Evolutionary conservation across 2,329 filamentous ascomycete species (phyloP).

Genomic region (Nigrograna mackinnonii): DNA sequence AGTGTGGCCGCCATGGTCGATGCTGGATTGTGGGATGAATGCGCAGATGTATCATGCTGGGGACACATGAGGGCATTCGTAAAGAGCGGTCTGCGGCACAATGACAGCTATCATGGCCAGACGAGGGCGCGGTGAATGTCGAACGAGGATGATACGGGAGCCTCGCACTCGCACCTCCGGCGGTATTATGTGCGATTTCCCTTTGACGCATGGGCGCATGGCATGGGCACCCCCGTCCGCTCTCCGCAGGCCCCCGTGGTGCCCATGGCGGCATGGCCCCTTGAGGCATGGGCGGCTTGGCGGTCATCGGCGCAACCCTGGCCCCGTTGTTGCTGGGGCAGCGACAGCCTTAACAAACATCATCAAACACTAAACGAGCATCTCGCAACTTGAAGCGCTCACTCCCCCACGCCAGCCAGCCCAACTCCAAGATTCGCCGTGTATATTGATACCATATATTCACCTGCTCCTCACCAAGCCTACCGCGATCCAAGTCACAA

Average conservation of each 20-base stretch:
- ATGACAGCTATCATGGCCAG: conserved; percentile 5
- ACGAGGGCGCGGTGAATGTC: neutral
- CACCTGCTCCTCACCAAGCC: neutral
- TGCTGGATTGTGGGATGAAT: neutral
- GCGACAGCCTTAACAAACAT: conserved; percentile 7
- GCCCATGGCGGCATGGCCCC: too few species aligned
- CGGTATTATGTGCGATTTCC: too few species aligned
- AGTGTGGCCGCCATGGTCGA: neutral
- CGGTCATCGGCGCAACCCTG: too few species aligned
- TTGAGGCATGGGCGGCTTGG: neutral
- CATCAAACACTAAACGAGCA: neutral
- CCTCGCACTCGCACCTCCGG: too few species aligned
- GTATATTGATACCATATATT: conserved; percentile 32
- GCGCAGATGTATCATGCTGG: neutral
- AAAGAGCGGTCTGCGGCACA: neutral
- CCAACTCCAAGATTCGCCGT: conserved; percentile 14
- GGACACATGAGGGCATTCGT: conserved; percentile 19
- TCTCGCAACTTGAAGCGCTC: conserved; percentile 8
- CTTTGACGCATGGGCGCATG: too few species aligned
- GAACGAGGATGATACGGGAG: too few species aligned
- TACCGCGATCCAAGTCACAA: conserved; percentile 11
- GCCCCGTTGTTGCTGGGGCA: conserved; percentile 11
- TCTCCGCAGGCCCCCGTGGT: too few species aligned
- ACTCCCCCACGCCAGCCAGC: neutral
- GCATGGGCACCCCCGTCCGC: too few species aligned